These are phyloP conservation scores for Cubamyces lactineus DNA, from an alignment of 768 basidiomycete species.

Conservation along the genomic window DNA sequence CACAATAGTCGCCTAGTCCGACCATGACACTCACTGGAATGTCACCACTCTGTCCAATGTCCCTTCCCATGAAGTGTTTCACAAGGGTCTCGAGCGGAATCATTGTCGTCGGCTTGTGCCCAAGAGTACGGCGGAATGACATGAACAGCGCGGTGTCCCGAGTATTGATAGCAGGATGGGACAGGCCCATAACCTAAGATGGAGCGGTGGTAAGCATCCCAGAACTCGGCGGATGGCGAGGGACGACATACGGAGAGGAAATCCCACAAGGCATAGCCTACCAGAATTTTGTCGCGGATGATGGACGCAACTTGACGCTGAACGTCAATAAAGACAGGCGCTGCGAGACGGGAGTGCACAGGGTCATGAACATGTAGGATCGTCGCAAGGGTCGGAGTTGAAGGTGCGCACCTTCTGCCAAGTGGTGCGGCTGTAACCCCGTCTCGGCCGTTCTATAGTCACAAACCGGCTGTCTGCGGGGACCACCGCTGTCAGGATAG, in stretches of 20 bases:
- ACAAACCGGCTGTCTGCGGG: constrained; percentile 47
- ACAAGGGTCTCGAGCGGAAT: constrained; percentile 48
- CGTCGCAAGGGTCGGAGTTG: background rate
- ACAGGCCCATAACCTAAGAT: constrained; percentile 51
- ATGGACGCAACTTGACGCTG: constrained; percentile 47
- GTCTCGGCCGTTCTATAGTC: constrained; percentile 52
- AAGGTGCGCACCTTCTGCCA: constrained; percentile 43
- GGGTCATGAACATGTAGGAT: background rate
- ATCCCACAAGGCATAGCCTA: constrained; percentile 60
- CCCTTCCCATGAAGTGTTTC: constrained; percentile 48
- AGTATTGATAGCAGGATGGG: constrained; percentile 54
- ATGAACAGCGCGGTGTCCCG: constrained; percentile 59
- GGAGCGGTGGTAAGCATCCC: constrained; percentile 7
- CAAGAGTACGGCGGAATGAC: constrained; percentile 50
- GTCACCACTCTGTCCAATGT: constrained; percentile 42
- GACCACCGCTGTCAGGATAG: background rate
- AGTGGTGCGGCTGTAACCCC: constrained; percentile 44
- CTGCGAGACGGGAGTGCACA: constrained; percentile 32
- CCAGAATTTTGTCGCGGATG: constrained; percentile 50
- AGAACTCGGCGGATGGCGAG: background rate
- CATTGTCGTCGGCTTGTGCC: constrained; percentile 36
- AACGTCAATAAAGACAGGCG: constrained; percentile 52
- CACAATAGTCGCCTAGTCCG: background rate
- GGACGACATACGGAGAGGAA: constrained; percentile 49
- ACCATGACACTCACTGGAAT: constrained; percentile 43